Base-by-base conservation (phyloP, 768 basidiomycete genomes). In the Naematelia aurantialba region DNA sequence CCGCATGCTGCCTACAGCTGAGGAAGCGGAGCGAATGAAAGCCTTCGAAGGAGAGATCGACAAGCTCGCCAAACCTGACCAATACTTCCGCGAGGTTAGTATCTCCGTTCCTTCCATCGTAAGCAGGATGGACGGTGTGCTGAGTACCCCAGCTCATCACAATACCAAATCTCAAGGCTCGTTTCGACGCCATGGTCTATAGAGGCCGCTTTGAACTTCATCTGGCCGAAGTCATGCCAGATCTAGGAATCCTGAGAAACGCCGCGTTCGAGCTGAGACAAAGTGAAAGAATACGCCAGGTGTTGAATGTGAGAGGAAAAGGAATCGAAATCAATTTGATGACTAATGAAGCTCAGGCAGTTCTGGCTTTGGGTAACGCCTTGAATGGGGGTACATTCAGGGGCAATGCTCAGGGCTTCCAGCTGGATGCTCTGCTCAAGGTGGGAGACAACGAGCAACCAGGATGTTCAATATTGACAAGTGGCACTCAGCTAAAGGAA, bases 321-420 rank as follows among this genome's bases (percentile, higher is more conserved):
- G 8, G 0, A 22, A 13, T 5, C 21, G 17, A 13, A 19, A 19
- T 3, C 30, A 22, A 44, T 12, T 19, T 30, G 4, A 1, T 47
- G 5, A 26, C n/a, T n/a, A 31, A 10, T 17, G 34, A 39, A 8
- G 17, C 34, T 31, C 22, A 29, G 87, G 83, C 83, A 52, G 83
- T 94, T 0, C 80, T 96, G 1, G 77, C 81, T 1, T 80, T 94
- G 17, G 92, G 92, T 0, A 97, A 96, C 68, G 82, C 82, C 0
- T 76, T 97, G 62, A 96, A 97, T 73, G 83, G 82, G 0, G 85
- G 88, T 1, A 87, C 84, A 0, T 91, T 89, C 76, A 84, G 91
- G 39, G 92, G 92, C 17, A 83, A 84, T 30, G 92, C 92, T 13
- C 80, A 79, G 3, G 93, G 92, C 1, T 94, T 97, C 78, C 87